Base-by-base conservation (phyloP, 768 basidiomycete species). In the Leccinum ochraceum region DNA sequence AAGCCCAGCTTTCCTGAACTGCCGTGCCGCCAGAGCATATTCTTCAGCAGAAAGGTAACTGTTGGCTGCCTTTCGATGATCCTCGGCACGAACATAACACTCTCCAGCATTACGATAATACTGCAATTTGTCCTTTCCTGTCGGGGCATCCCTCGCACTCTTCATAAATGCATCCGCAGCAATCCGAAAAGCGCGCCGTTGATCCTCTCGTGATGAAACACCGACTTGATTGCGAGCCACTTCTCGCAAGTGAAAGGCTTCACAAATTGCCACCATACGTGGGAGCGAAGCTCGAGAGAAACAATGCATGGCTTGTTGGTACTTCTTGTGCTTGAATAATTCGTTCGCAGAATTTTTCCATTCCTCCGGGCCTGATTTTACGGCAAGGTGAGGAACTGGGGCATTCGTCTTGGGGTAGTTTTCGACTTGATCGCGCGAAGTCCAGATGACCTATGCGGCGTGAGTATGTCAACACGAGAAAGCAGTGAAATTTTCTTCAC, bases 311-410 rank as follows among this genome's bases (percentile, higher is more conserved):
- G 87, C 84, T 60, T 87, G 83, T 3, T 75, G 66, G 61, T 82
- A 88, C 37, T 60, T 69, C 53, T 73, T 67, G 17, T 74, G 66
- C 7, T 73, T 64, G 66, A 83, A 84, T 3, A 83, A 61, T 7
- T 71, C 64, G 1, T 63, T 63, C 0, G 24, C 80, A 82, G 14
- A 72, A 78, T 20, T 66, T 4, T 70, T 75, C 82, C 82, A 83
- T 65, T 84, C 83, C 26, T 72, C 77, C 1, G 66, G 64, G 11
- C 80, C 78, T 4, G 87, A 89, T 0, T 80, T 75, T 1, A 80
- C 81, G 0, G 85, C 86, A 22, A 89, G 76, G 13, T 76, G 79
- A 1, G 85, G 86, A 37, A 83, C 76, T 2, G 84, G 86, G 36
- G 82, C 77, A 39, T 81, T 82, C 0, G 74, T 77, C 1, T 72